A percentile compares a stretch with the other conserved stretches of the same genome.
Evolutionary conservation across 192 early-diverging fungal genomes (phyloP).

Genomic region (Coemansia sp.): DNA sequence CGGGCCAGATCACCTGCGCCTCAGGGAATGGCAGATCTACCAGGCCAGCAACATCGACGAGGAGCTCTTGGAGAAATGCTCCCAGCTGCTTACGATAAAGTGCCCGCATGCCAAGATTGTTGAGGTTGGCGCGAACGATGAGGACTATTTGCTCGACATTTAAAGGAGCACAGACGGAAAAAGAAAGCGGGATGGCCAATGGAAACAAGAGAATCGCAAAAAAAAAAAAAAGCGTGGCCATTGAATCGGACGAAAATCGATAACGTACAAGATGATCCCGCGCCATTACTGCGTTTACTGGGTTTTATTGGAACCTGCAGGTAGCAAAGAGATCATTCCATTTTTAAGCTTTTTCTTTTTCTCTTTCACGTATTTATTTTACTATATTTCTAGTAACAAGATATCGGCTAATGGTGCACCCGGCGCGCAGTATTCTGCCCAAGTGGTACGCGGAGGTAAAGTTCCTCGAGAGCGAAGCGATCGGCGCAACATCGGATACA

Average conservation of each 20-base stretch:
- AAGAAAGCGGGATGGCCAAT: no score
- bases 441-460: constrained; percentile 35
- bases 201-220: no score
- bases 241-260: no score
- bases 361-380: not conserved
- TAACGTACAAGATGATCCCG: no score
- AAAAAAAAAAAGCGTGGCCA: no score
- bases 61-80: not conserved
- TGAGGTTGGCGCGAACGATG: not conserved
- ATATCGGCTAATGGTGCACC: constrained; percentile 9
- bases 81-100: not conserved
- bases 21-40: not conserved
- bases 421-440: constrained; percentile 20
- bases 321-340: no score
- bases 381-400: not conserved
- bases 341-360: not conserved
- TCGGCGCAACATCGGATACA: constrained; percentile 9
- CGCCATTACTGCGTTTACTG: not conserved
- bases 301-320: no score
- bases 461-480: constrained; percentile 24
- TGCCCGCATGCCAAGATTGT: not conserved
- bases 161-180: no score
- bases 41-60: not conserved
- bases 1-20: not conserved
- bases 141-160: not conserved